Conservation (phyloP, 371 early-diverging fungal genomes). For the Cokeromyces recurvatus region DNA sequence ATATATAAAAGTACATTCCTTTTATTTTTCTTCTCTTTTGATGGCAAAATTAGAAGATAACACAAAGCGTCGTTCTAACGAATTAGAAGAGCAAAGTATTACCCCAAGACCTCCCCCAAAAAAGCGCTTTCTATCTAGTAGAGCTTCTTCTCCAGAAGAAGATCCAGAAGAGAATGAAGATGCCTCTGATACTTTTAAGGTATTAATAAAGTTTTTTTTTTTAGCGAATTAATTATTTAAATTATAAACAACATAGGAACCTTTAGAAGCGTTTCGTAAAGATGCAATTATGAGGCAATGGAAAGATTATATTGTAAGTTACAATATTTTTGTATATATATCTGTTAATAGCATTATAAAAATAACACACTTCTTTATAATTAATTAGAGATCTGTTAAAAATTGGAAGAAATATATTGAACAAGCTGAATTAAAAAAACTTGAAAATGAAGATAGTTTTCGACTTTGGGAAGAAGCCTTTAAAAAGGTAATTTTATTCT, state of each 20-base stretch:
- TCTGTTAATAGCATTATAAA: not conserved
- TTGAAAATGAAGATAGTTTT: slow-evolving; percentile 7
- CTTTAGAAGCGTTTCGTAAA: slow-evolving; percentile 24
- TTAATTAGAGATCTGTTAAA: slow-evolving; percentile 13
- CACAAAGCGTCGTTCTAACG: slow-evolving; percentile 24
- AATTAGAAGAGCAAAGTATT: slow-evolving; percentile 21
- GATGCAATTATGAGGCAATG: slow-evolving; percentile 27
- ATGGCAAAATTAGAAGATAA: slow-evolving; percentile 23
- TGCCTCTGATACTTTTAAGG: slow-evolving; percentile 17
- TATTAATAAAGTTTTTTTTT: slow-evolving; percentile 6
- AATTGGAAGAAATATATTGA: slow-evolving; percentile 18
- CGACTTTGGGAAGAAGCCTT: slow-evolving; percentile 19
- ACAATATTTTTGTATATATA: not conserved
- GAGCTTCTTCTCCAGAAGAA: slow-evolving; percentile 13
- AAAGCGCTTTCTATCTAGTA: slow-evolving; percentile 19
- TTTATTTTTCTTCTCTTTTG: too few relatives aligned
- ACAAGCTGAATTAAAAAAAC: slow-evolving; percentile 9
- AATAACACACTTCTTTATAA: not conserved
- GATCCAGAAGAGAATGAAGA: slow-evolving; percentile 14
- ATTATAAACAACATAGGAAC: slow-evolving; percentile 13
- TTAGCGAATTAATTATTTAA: not conserved
- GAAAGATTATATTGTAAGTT: slow-evolving; percentile 25
- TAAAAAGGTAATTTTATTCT: slow-evolving; percentile 8
- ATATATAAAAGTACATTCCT: too few relatives aligned
- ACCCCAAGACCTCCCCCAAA: slow-evolving; percentile 24